Conservation (phyloP, 352 stramenopile species). For the Phytophthora foliorum region DNA sequence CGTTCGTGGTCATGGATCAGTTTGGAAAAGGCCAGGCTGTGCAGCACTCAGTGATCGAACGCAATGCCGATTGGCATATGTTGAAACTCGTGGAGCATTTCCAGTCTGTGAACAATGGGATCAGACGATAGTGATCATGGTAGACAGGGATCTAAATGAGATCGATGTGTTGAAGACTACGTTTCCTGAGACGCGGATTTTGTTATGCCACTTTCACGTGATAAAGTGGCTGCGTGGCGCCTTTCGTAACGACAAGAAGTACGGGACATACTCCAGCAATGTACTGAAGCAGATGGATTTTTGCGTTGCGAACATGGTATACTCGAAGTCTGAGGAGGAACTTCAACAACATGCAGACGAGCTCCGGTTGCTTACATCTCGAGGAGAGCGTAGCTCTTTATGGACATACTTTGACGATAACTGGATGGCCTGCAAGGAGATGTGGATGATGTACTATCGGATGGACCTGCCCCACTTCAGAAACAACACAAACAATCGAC, state of each 20-base stretch:
- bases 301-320: conserved; percentile 12
- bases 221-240: conserved; percentile 1
- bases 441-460: conserved; percentile 3
- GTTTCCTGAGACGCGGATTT: not conserved
- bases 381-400: not conserved
- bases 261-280: not conserved
- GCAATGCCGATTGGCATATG: conserved; percentile 11
- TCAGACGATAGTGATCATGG: conserved; percentile 4
- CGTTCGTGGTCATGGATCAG: conserved; percentile 6
- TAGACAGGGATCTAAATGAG: conserved; percentile 15
- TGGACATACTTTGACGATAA: conserved; percentile 1
- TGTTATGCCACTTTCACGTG: conserved; percentile 12
- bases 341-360: conserved; percentile 8
- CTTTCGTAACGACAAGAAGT: conserved; percentile 6
- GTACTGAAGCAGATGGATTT: conserved; percentile 5
- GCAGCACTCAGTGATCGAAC: conserved; percentile 3
- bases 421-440: not conserved
- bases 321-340: not conserved
- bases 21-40: conserved; percentile 4
- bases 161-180: conserved; percentile 6
- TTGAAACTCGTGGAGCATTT: conserved; percentile 8
- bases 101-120: conserved; percentile 7
- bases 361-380: conserved; percentile 9
- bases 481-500: too few species aligned
- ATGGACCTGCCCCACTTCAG: not conserved